Base-by-base conservation (phyloP, 2,329 filamentous ascomycete species). In the Ascomycota sp. region DNA sequence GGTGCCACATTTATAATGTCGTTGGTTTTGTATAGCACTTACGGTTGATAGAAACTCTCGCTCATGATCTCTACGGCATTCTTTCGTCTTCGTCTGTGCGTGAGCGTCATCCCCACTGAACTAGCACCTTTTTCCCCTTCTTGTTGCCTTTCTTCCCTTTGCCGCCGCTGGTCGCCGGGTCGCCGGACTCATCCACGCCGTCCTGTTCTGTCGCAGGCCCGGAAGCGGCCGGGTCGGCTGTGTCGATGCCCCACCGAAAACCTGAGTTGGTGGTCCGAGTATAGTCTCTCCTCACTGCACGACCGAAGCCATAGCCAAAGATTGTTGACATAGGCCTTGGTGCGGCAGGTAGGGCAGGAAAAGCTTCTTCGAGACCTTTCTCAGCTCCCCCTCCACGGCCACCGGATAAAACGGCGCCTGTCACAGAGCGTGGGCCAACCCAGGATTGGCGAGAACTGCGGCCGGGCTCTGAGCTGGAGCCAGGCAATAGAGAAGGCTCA, bases 341-440 rank as follows among this genome's bases (percentile, higher is more conserved):
- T 1, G 82, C 83, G 0, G 72, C 63, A 0, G 85, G 85, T 1
- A 94, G 62, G 2, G 82, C 75, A 0, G 85, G 86, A 52, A 94
- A 94, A 0, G 73, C 70, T 36, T 85, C 75, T 27, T 55, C 53
- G 28, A 48, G 51, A 20, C 43, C 44, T 19, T 42, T 19, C 9
- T 35, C 32, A 42, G 9, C n/a, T 7, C 19, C 32, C 37, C 22
- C 23, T 33, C n/a, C 33, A 38, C 32, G 37, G 37, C 31, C 35
- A 28, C 31, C 36, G 28, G 12, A 42, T 17, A 4, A 17, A 4
- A 17, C 4, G 15, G 15, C 15, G 15, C 15, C 15, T 17, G 15
- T 17, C 15, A 17, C 15, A 17, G 15, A 17, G 15, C 15, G 15
- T 17, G 15, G 4, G 15, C 15, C 15, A 4, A 17, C 15, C 15